Evolutionary conservation across 345 rosid genomes (phyloP).

Genomic region (Hibiscus syriacus): DNA sequence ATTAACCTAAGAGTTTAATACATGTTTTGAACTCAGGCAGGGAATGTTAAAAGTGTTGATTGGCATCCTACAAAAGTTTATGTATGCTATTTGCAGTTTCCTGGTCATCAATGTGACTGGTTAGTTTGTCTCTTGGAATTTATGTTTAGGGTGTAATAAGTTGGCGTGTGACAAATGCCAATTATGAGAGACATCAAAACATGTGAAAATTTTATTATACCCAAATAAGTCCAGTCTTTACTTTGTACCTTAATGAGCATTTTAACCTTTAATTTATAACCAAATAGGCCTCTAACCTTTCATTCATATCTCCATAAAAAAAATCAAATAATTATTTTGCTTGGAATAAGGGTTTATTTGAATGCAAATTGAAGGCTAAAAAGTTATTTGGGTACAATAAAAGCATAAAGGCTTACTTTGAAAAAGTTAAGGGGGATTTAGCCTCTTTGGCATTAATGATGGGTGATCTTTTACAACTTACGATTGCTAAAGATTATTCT

Average conservation of each 20-base stretch:
- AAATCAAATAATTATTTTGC: background rate
- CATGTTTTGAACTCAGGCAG: conserved; percentile 92
- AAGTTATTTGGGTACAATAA: background rate
- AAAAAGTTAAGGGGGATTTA: background rate
- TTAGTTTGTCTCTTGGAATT: conserved; percentile 19
- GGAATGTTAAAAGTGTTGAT: conserved; percentile 99
- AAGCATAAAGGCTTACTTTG: background rate
- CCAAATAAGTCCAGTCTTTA: background rate
- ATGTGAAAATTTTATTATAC: background rate
- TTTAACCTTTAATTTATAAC: background rate
- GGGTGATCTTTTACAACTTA: conserved; percentile 3
- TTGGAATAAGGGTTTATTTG: background rate
- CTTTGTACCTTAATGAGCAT: background rate
- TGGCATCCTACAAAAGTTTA: conserved; percentile 98
- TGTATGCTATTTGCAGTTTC: conserved; percentile 50
- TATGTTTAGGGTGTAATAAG: background rate
- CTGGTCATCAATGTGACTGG: conserved; percentile 97
- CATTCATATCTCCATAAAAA: background rate
- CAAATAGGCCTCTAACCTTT: background rate
- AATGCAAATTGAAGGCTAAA: background rate
- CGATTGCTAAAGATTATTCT: conserved; percentile 14
- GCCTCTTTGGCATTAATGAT: conserved; percentile 8
- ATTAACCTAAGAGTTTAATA: conserved; percentile 40
- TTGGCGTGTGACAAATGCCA: background rate
- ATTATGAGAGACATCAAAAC: background rate